Percentiles rank a stretch among this genome's conserved stretches.
These are phyloP conservation scores for Trametes elegans DNA, from an alignment of 768 basidiomycete genomes.

Conservation along the genomic window DNA sequence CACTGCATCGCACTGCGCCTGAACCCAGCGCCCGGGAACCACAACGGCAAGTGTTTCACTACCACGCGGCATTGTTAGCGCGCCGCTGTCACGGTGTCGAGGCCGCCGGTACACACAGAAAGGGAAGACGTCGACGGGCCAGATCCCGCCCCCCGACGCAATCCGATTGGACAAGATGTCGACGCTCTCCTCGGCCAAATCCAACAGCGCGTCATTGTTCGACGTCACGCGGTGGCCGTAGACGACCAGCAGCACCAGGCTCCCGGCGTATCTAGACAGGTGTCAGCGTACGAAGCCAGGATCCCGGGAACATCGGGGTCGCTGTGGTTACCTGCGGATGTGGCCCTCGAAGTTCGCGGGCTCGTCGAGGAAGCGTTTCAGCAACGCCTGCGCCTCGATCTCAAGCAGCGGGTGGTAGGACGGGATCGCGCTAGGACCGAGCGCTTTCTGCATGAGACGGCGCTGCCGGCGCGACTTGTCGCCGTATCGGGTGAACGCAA, in stretches of 20 bases:
- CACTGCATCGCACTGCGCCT: constrained; percentile 56
- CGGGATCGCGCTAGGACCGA: constrained; percentile 50
- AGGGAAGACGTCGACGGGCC: constrained; percentile 43
- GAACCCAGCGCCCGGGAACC: constrained; percentile 70
- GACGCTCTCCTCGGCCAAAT: constrained; percentile 43
- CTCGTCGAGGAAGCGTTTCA: constrained; percentile 49
- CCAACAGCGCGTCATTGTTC: constrained; percentile 40
- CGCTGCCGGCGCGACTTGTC: constrained; percentile 63
- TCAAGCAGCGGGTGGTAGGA: constrained; percentile 56
- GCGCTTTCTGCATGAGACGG: constrained; percentile 60
- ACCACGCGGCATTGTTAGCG: not conserved
- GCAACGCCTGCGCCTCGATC: constrained; percentile 54
- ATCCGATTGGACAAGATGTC: constrained; percentile 43
- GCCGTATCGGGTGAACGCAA: constrained; percentile 66
- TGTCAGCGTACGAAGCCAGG: not conserved
- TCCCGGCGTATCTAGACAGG: constrained; percentile 47
- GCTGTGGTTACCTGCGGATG: constrained; percentile 31
- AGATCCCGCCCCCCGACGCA: constrained; percentile 42
- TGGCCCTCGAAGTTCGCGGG: constrained; percentile 36
- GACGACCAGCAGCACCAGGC: constrained; percentile 52
- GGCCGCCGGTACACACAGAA: constrained; percentile 25
- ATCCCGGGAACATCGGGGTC: not conserved
- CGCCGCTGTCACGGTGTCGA: no score
- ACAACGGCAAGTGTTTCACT: constrained; percentile 58
- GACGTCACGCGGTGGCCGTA: constrained; percentile 55